These are phyloP conservation scores for Xylariaceae sp. DNA, from an alignment of 2,329 filamentous ascomycete genomes.

Conservation along the genomic window DNA sequence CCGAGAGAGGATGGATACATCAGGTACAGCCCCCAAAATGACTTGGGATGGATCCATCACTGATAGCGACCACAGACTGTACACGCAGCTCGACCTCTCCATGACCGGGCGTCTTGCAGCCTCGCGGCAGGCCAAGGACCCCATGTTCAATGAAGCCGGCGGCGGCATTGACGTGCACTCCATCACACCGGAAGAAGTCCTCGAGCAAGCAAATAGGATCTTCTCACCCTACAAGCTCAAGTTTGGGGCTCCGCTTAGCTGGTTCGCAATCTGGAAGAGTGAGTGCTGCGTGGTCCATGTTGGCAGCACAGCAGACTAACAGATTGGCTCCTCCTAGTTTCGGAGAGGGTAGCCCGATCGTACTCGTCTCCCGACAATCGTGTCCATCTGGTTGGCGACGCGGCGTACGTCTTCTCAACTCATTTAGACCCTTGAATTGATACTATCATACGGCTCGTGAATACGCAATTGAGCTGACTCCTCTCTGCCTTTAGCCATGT, in stretches of 20 bases:
- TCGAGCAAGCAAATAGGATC: slow-evolving; percentile 33
- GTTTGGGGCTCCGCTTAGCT: slow-evolving; percentile 30
- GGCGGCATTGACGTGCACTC: slow-evolving; percentile 29
- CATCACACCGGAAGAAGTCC: slow-evolving; percentile 34
- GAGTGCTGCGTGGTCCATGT: not conserved
- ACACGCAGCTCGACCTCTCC: slow-evolving; percentile 28
- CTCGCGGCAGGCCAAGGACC: slow-evolving; percentile 22
- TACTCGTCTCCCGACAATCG: slow-evolving; percentile 30
- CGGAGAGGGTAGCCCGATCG: slow-evolving; percentile 30
- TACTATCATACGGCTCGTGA: too few species aligned
- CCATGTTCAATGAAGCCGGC: slow-evolving; percentile 25
- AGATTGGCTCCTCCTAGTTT: slow-evolving; percentile 17
- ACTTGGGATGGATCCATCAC: too few species aligned
- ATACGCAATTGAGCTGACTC: not conserved
- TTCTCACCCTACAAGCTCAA: slow-evolving; percentile 31
- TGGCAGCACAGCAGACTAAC: not conserved
- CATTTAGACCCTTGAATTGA: too few species aligned
- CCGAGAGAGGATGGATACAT: slow-evolving; percentile 32
- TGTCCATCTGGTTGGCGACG: slow-evolving; percentile 31
- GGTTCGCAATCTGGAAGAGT: slow-evolving; percentile 35
- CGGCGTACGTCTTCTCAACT: slow-evolving; percentile 25
- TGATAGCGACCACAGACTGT: slow-evolving; percentile 28
- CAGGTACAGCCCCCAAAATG: too few species aligned
- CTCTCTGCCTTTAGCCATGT: slow-evolving; percentile 23
- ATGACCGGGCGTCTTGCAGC: slow-evolving; percentile 21